Conservation (phyloP, 768 basidiomycete genomes). For the Lactarius psammicola region DNA sequence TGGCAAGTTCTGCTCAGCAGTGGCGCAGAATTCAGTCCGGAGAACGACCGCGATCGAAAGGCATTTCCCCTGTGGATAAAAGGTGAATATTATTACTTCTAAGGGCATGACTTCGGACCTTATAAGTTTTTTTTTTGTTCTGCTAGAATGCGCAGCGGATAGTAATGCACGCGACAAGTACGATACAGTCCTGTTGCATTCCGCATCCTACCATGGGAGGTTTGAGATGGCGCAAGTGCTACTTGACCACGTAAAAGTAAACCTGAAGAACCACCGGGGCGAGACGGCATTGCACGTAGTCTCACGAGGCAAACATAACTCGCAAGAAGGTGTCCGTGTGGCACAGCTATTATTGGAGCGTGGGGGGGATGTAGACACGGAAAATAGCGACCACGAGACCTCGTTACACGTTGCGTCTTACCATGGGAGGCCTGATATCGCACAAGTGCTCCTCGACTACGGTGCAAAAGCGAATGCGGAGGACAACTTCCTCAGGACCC, state of each 20-base stretch:
- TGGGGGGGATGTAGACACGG: not conserved
- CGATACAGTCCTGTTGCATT: not conserved
- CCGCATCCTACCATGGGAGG: not conserved
- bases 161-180: not conserved
- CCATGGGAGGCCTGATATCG: not conserved
- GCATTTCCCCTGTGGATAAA: not conserved
- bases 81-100: not conserved
- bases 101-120: not conserved
- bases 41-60: not conserved
- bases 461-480: not conserved
- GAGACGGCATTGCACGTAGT: not conserved
- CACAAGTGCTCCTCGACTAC: not conserved
- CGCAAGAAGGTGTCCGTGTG: not conserved
- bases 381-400: not conserved
- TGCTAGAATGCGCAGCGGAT: not conserved
- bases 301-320: not conserved
- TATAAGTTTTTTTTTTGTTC: not conserved
- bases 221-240: not conserved
- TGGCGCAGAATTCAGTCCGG: not conserved
- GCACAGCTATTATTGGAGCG: not conserved
- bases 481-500: not conserved
- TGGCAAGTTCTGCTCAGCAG: not conserved
- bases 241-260: not conserved
- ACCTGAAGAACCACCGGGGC: not conserved
- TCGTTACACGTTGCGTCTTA: not conserved